Conservation (phyloP, 225 moss, liverwort and hornwort species). For the Pseudoscleropodium purum region DNA sequence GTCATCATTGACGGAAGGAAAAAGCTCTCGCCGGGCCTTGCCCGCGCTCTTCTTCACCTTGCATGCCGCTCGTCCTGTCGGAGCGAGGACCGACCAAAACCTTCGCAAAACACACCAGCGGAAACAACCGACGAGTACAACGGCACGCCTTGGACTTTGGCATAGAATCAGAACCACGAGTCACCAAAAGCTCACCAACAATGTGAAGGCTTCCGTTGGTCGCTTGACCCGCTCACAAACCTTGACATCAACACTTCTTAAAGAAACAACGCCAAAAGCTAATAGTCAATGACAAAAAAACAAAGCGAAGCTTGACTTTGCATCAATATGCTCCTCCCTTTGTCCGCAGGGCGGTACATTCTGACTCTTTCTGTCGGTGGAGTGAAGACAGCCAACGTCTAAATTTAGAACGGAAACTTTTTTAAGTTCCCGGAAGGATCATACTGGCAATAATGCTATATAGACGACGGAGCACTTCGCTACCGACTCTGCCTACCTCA, state of each 20-base stretch:
- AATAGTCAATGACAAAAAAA: not conserved
- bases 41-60: not conserved
- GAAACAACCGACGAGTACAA: not conserved
- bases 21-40: not conserved
- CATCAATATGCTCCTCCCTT: not conserved
- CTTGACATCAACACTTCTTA: not conserved
- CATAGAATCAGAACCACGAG: constrained; percentile 2
- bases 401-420: constrained; percentile 17
- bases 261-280: not conserved
- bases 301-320: not conserved
- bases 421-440: not conserved
- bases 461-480: not conserved
- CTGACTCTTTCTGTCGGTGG: constrained; percentile 6
- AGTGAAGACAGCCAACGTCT: not conserved
- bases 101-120: not conserved
- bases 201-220: not conserved
- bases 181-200: not conserved
- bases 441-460: not conserved
- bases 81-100: not conserved
- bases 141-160: not conserved
- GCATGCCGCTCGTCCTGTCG: constrained; percentile 1
- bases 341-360: not conserved
- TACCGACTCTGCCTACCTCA: constrained; percentile 6
- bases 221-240: not conserved
- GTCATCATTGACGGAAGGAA: constrained; percentile 4